Conservation (phyloP, 306 rosid genomes). For the Lathyrus oleraceus region DNA sequence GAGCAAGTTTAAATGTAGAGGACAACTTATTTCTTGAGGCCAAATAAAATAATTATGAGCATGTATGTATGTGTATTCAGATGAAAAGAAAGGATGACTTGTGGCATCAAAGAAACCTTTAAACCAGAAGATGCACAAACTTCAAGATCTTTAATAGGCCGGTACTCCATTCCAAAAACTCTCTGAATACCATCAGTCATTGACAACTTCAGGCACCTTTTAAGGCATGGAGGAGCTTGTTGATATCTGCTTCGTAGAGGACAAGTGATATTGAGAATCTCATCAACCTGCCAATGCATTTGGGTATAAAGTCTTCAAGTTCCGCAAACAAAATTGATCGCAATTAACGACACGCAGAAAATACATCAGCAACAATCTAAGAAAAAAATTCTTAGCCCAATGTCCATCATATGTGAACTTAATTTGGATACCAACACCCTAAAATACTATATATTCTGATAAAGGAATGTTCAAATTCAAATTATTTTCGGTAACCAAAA, state of each 20-base stretch:
- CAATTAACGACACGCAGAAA: background rate
- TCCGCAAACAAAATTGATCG: background rate
- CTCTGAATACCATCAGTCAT: conserved; percentile 89
- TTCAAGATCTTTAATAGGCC: conserved; percentile 78
- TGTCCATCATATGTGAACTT: background rate
- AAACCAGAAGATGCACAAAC: conserved; percentile 79
- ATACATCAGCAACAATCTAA: conserved; percentile 6
- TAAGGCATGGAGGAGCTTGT: conserved; percentile 58
- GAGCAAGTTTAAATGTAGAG: conserved; percentile 10
- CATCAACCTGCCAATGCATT: conserved; percentile 70
- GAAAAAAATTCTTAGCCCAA: conserved; percentile 20
- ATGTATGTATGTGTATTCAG: conserved; percentile 5
- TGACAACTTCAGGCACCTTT: conserved; percentile 85
- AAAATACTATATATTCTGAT: background rate
- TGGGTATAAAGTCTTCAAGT: background rate
- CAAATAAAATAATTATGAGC: conserved; percentile 5
- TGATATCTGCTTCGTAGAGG: conserved; percentile 71
- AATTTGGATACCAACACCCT: background rate
- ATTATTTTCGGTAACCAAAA: background rate
- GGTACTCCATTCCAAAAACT: conserved; percentile 85
- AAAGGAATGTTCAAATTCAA: background rate
- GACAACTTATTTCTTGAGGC: background rate
- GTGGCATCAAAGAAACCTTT: conserved; percentile 54
- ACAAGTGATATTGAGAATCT: conserved; percentile 67
- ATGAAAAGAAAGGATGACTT: background rate